phyloP scores from a whole-genome alignment of 2,329 filamentous ascomycete genomes.

The Capronia coronata region DNA sequence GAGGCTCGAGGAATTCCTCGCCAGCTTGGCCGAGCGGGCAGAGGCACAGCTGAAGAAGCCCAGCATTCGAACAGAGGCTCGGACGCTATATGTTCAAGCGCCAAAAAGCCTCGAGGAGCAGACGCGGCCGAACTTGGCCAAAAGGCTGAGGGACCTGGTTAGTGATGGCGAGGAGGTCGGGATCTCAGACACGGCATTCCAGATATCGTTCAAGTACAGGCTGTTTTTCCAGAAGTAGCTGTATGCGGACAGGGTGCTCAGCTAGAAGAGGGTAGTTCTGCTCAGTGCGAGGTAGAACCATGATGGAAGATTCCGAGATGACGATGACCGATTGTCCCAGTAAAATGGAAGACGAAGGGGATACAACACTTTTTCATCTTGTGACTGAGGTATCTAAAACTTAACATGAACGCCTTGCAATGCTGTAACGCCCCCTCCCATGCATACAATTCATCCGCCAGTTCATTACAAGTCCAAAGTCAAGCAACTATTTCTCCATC shows the following conservation, averaged over 20 bases:
- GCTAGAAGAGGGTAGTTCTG: too few species aligned
- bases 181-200: conserved; percentile 88
- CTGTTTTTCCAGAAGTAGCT: conserved; percentile 41
- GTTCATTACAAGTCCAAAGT: conserved; percentile 23
- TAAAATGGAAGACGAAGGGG: background rate
- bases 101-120: conserved; percentile 76
- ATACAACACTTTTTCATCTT: conserved; percentile 9
- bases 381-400: conserved; percentile 21
- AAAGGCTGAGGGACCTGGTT: conserved; percentile 71
- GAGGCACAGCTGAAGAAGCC: conserved; percentile 93
- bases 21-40: conserved; percentile 71
- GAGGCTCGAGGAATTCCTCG: conserved; percentile 78
- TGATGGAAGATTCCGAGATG: background rate
- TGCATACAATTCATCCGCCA: background rate
- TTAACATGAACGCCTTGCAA: conserved; percentile 13
- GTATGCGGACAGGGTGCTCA: too few species aligned
- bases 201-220: conserved; percentile 61
- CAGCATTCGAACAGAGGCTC: conserved; percentile 70
- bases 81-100: conserved; percentile 83
- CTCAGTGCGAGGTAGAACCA: background rate
- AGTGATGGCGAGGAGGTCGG: conserved; percentile 78
- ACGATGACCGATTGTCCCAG: background rate
- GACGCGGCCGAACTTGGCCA: conserved; percentile 73
- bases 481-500: conserved; percentile 35
- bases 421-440: conserved; percentile 3